phyloP scores from a whole-genome alignment of 2,329 filamentous ascomycete genomes.

The Ramichloridium luteum region DNA sequence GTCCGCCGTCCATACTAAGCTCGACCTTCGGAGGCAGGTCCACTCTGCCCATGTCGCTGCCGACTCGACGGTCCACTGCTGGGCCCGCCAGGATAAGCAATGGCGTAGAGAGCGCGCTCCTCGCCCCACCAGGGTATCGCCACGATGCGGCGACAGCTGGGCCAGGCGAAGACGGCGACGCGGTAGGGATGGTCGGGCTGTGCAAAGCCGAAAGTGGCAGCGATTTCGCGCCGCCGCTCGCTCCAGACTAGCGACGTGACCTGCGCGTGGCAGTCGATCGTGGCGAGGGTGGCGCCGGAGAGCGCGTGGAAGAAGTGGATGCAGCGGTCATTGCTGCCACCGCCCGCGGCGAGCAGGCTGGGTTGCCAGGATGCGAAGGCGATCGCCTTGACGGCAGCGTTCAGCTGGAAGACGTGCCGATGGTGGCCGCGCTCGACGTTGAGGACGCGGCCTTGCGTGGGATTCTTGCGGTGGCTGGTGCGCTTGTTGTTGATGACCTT shows the following conservation, averaged over 20 bases:
- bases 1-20: slow-evolving; percentile 48
- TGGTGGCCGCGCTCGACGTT: slow-evolving; percentile 30
- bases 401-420: slow-evolving; percentile 64
- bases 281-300: slow-evolving; percentile 73
- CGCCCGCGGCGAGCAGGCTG: slow-evolving; percentile 76
- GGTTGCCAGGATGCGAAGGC: slow-evolving; percentile 93
- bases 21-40: slow-evolving; percentile 19
- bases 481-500: slow-evolving; percentile 10
- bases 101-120: slow-evolving; percentile 72
- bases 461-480: slow-evolving; percentile 2
- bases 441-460: slow-evolving; percentile 20
- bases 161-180: slow-evolving; percentile 91
- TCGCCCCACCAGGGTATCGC: slow-evolving; percentile 74
- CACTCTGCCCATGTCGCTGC: slow-evolving; percentile 1
- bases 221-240: slow-evolving; percentile 59
- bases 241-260: slow-evolving; percentile 90
- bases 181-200: slow-evolving; percentile 81
- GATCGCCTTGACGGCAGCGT: slow-evolving; percentile 88
- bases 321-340: slow-evolving; percentile 85
- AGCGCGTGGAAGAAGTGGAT: slow-evolving; percentile 90
- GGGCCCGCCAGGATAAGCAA: slow-evolving; percentile 63
- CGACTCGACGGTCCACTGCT: no score
- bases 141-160: slow-evolving; percentile 73
- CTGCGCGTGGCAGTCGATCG: slow-evolving; percentile 84
- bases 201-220: slow-evolving; percentile 85